Evolutionary conservation across 371 early-diverging fungal species (phyloP).

Genomic region (Mortierella sp.): DNA sequence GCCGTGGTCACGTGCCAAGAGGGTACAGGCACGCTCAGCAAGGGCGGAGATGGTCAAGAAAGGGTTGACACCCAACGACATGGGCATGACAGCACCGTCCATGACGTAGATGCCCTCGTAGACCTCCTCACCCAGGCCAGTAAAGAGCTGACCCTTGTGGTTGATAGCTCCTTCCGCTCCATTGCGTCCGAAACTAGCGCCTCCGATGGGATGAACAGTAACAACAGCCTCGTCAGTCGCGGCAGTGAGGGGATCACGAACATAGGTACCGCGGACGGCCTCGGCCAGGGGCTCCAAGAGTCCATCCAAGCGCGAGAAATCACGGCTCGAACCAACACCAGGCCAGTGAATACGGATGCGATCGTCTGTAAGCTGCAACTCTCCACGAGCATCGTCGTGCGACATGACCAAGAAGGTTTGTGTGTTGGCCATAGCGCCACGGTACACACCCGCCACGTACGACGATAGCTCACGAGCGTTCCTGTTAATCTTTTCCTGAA

Average conservation of each 20-base stretch:
- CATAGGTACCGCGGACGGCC: slow-evolving; percentile 50
- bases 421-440: slow-evolving; percentile 59
- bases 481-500: slow-evolving; percentile 42
- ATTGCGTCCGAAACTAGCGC: slow-evolving; percentile 49
- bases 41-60: slow-evolving; percentile 61
- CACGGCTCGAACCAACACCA: slow-evolving; percentile 50
- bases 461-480: slow-evolving; percentile 49
- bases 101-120: slow-evolving; percentile 60
- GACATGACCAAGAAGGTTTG: slow-evolving; percentile 63
- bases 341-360: slow-evolving; percentile 55
- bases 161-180: slow-evolving; percentile 58
- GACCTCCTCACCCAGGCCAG: slow-evolving; percentile 52
- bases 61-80: slow-evolving; percentile 61
- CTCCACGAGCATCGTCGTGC: slow-evolving; percentile 59
- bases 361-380: slow-evolving; percentile 50
- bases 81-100: slow-evolving; percentile 62
- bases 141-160: slow-evolving; percentile 61
- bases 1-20: slow-evolving; percentile 54
- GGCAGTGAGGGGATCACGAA: slow-evolving; percentile 48
- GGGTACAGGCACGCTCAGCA: slow-evolving; percentile 53
- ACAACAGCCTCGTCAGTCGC: slow-evolving; percentile 55
- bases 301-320: slow-evolving; percentile 43
- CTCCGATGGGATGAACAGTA: slow-evolving; percentile 61
- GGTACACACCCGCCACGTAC: slow-evolving; percentile 47
- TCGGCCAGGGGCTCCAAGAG: slow-evolving; percentile 40